A percentile compares a stretch with the other conserved stretches of the same genome.
Conservation (phyloP, 192 early-diverging fungal species). For the Geranomyces michiganensis region DNA sequence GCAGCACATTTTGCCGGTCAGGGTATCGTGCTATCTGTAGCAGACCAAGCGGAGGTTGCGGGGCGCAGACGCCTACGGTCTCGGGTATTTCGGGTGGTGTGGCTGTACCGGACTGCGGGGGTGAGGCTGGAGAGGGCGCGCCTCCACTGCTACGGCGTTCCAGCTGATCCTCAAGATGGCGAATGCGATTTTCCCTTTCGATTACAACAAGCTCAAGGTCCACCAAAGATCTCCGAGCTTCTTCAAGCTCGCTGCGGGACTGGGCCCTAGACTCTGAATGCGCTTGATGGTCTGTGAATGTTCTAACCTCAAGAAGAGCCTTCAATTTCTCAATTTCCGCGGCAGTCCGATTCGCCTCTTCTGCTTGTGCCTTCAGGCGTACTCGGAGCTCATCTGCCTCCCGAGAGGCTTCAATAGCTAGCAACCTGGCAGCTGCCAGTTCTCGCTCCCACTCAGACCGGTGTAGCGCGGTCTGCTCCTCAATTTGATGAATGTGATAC, state of each 20-base stretch:
- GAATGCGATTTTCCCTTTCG: conserved; percentile 23
- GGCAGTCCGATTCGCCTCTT: background rate
- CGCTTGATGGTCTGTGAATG: background rate
- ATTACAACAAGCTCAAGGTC: conserved; percentile 13
- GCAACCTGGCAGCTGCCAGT: conserved; percentile 1
- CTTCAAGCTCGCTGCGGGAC: conserved; percentile 16
- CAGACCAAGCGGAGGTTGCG: background rate
- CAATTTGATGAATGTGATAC: conserved; percentile 31
- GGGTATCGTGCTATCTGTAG: conserved; percentile 10
- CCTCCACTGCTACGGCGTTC: too few species aligned
- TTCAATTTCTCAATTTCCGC: background rate
- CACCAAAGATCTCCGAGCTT: conserved; percentile 6
- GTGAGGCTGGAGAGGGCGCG: too few species aligned
- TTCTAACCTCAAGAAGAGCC: background rate
- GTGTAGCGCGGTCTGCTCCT: conserved; percentile 32
- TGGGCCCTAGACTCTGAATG: background rate
- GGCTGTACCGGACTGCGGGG: too few species aligned
- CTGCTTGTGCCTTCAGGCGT: too few species aligned
- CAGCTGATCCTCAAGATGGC: background rate
- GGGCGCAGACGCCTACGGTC: background rate
- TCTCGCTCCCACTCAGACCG: conserved; percentile 31
- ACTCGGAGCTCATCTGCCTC: conserved; percentile 11
- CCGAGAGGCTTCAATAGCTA: background rate
- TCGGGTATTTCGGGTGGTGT: too few species aligned
- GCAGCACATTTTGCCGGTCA: background rate